Conservation (phyloP, 495 filamentous ascomycete species). For the Amniculicola lignicola region DNA sequence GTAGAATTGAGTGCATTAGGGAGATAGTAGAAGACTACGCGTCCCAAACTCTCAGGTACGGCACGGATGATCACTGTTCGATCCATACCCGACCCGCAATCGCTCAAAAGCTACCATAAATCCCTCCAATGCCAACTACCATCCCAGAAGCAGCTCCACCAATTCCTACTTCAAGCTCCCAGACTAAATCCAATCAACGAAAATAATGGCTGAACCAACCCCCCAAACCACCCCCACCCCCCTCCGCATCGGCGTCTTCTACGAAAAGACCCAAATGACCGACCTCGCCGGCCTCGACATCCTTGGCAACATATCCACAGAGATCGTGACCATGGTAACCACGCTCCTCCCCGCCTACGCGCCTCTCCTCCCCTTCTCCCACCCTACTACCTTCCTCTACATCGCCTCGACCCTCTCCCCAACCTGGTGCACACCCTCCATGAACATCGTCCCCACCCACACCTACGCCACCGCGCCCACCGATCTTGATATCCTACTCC, state of each 20-base stretch:
- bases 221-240: too few species aligned
- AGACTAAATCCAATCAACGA: too few species aligned
- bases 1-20: too few species aligned
- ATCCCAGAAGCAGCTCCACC: too few species aligned
- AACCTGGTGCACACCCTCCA: slow-evolving; percentile 13
- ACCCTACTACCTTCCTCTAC: slow-evolving; percentile 33
- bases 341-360: not conserved
- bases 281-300: slow-evolving; percentile 32
- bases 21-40: too few species aligned
- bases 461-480: slow-evolving; percentile 23
- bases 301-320: slow-evolving; percentile 22
- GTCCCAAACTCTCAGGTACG: too few species aligned
- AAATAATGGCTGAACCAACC: too few species aligned
- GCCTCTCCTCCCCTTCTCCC: not conserved
- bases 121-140: too few species aligned
- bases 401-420: slow-evolving; percentile 21
- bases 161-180: too few species aligned
- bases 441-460: slow-evolving; percentile 25
- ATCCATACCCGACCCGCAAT: too few species aligned
- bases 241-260: slow-evolving; percentile 32
- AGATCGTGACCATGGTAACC: slow-evolving; percentile 10
- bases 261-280: slow-evolving; percentile 29
- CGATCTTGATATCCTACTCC: slow-evolving; percentile 24
- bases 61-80: too few species aligned
- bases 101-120: too few species aligned